These are phyloP conservation scores for Aspergillus pseudoglaucus DNA, from an alignment of 2,329 filamentous ascomycete species.

Conservation along the genomic window DNA sequence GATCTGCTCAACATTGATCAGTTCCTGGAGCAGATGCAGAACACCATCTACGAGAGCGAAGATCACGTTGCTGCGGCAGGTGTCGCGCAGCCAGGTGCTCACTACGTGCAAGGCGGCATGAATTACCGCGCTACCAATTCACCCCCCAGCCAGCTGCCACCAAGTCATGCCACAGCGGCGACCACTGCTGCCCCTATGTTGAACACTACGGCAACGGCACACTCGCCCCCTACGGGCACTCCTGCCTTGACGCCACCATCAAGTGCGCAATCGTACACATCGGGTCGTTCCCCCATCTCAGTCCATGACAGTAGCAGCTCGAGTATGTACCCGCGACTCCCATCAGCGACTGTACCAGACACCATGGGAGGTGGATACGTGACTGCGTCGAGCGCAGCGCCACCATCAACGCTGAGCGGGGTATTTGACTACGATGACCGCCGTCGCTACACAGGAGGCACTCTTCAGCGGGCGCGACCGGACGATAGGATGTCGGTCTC, in stretches of 20 bases:
- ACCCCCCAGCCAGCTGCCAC: conserved; percentile 41
- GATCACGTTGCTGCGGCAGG: conserved; percentile 72
- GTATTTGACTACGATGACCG: conserved; percentile 56
- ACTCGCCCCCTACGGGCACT: conserved; percentile 47
- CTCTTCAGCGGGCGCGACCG: conserved; percentile 50
- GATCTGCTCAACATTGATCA: conserved; percentile 91
- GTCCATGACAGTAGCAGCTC: conserved; percentile 44
- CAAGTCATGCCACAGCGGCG: conserved; percentile 33
- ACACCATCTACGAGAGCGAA: conserved; percentile 89
- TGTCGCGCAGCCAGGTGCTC: conserved; percentile 65
- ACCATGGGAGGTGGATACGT: conserved; percentile 47
- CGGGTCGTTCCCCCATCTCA: conserved; percentile 55
- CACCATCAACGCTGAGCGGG: conserved; percentile 54
- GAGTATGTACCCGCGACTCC: conserved; percentile 58
- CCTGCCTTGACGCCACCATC: conserved; percentile 58
- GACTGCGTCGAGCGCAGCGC: conserved; percentile 49
- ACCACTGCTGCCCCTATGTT: conserved; percentile 34
- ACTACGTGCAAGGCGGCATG: conserved; percentile 53
- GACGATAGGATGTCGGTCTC: conserved; percentile 25
- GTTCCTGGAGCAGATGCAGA: conserved; percentile 91
- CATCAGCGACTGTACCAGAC: conserved; percentile 53
- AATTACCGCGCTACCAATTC: conserved; percentile 53
- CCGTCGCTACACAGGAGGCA: conserved; percentile 56
- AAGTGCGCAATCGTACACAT: conserved; percentile 57
- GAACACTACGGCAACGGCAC: conserved; percentile 34